These are phyloP conservation scores for Hymenoscyphus fraxineus DNA, from an alignment of 2,329 filamentous ascomycete species.

Conservation along the genomic window DNA sequence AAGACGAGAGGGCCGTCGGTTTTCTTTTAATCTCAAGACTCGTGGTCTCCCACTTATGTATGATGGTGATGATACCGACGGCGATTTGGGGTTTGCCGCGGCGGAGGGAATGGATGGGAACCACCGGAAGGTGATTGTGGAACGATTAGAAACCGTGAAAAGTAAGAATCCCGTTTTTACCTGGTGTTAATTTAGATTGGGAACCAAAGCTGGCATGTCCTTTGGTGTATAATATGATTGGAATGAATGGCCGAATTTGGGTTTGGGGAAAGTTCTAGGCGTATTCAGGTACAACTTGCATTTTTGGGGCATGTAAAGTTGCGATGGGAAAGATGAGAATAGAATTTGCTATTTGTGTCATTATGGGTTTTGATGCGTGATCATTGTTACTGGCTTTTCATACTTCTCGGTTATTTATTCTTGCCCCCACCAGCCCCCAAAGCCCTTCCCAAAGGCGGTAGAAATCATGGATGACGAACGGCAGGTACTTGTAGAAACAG, in stretches of 20 bases:
- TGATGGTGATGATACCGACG: constrained; percentile 76
- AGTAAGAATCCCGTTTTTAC: constrained; percentile 93
- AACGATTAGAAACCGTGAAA: constrained; percentile 93
- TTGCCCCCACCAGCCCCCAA: too few relatives aligned
- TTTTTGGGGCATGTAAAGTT: neutral
- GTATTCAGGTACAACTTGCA: neutral
- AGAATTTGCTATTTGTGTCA: neutral
- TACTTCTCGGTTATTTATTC: too few relatives aligned
- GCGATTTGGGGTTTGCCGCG: constrained; percentile 90
- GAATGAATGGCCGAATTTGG: neutral
- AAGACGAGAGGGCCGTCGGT: constrained; percentile 24
- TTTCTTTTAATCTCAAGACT: constrained; percentile 40
- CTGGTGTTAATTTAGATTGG: constrained; percentile 66
- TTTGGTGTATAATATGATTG: constrained; percentile 15
- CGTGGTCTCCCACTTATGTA: constrained; percentile 42
- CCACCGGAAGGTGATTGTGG: constrained; percentile 91
- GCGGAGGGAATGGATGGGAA: constrained; percentile 92
- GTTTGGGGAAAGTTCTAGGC: neutral
- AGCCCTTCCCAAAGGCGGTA: too few relatives aligned
- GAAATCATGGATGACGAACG: too few relatives aligned
- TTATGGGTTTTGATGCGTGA: neutral
- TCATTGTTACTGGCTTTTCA: too few relatives aligned
- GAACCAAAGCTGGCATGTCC: neutral
- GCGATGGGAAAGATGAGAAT: neutral
- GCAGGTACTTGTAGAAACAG: too few relatives aligned